phyloP scores from a whole-genome alignment of 2,329 filamentous ascomycete species.

The Microsporum audouinii region DNA sequence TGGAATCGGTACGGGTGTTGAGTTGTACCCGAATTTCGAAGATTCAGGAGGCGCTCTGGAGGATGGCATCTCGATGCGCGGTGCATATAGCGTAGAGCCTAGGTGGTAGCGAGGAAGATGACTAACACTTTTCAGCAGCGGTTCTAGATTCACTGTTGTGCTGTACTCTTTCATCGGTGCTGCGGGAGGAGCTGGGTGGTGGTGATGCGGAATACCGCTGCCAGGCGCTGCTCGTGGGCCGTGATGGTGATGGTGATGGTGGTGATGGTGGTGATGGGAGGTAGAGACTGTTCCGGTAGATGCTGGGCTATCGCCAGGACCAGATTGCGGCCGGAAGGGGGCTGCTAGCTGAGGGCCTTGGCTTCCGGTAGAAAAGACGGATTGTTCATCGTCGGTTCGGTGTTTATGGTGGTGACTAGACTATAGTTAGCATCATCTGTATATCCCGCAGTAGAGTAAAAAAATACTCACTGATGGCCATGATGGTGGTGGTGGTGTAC shows the following conservation, averaged over 20 bases:
- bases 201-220: constrained; percentile 11
- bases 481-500: constrained; percentile 54
- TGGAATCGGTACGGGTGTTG: constrained; percentile 60
- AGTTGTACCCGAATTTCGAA: constrained; percentile 47
- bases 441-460: not conserved
- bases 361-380: constrained; percentile 10
- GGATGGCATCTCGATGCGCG: constrained; percentile 45
- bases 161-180: constrained; percentile 46
- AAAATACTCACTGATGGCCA: constrained; percentile 41
- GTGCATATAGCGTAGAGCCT: constrained; percentile 71
- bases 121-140: constrained; percentile 60
- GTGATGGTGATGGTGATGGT: constrained; percentile 36
- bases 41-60: constrained; percentile 33
- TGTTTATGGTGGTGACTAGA: constrained; percentile 45
- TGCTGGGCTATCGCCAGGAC: constrained; percentile 2
- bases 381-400: constrained; percentile 40
- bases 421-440: constrained; percentile 6
- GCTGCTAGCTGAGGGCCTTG: constrained; percentile 15
- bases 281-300: not conserved
- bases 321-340: constrained; percentile 16
- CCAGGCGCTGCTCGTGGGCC: constrained; percentile 20
- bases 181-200: constrained; percentile 12
- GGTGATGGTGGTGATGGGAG: constrained; percentile 32
- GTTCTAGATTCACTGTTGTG: constrained; percentile 55
- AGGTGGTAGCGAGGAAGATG: constrained; percentile 65